Evolutionary conservation across 2,329 filamentous ascomycete genomes (phyloP).

Genomic region (Cucurbitaria berberidis): DNA sequence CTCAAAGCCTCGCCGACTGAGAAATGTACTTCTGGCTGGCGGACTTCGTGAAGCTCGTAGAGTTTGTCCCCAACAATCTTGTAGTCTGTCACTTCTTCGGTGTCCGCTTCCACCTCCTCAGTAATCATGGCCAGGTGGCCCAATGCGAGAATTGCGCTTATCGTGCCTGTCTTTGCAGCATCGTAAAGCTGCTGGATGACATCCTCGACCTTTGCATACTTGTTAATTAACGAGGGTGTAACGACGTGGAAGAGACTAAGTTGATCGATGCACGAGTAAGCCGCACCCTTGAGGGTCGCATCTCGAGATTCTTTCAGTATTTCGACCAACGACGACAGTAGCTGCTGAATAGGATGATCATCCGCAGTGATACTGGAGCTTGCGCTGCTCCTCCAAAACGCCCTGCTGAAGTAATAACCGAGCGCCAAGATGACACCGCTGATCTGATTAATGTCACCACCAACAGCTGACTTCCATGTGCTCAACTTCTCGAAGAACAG

Average conservation of each 20-base stretch:
- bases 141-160: slow-evolving; percentile 79
- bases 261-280: slow-evolving; percentile 65
- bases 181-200: slow-evolving; percentile 68
- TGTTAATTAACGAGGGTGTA: slow-evolving; percentile 49
- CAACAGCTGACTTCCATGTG: slow-evolving; percentile 65
- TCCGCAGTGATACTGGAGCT: slow-evolving; percentile 31
- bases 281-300: slow-evolving; percentile 62
- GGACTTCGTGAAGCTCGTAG: slow-evolving; percentile 80
- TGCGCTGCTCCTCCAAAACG: slow-evolving; percentile 56
- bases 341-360: slow-evolving; percentile 48
- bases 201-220: slow-evolving; percentile 47
- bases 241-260: slow-evolving; percentile 65
- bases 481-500: slow-evolving; percentile 56
- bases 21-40: slow-evolving; percentile 87
- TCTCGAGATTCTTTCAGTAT: slow-evolving; percentile 64
- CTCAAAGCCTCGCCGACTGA: slow-evolving; percentile 87
- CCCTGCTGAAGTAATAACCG: slow-evolving; percentile 64
- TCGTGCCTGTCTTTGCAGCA: slow-evolving; percentile 79
- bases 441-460: slow-evolving; percentile 63
- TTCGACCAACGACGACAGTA: slow-evolving; percentile 55
- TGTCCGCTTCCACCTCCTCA: slow-evolving; percentile 48
- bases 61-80: slow-evolving; percentile 69
- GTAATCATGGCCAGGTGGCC: slow-evolving; percentile 75
- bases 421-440: slow-evolving; percentile 67
- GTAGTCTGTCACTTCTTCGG: slow-evolving; percentile 49